These are phyloP conservation scores for Glarea lozoyensis DNA, from an alignment of 495 filamentous ascomycete species.

Conservation along the genomic window DNA sequence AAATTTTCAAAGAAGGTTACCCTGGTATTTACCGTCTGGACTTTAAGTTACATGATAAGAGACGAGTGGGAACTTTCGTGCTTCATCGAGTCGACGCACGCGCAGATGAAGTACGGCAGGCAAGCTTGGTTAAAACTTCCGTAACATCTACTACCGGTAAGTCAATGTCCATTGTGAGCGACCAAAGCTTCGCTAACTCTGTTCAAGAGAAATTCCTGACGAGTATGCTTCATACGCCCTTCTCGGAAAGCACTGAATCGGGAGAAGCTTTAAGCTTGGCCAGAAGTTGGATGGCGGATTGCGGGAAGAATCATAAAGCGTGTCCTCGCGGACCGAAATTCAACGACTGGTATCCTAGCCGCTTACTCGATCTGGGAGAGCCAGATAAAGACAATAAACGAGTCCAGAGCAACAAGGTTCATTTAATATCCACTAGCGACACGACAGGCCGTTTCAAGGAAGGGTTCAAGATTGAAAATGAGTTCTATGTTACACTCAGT, in stretches of 20 bases:
- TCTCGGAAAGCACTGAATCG: background rate
- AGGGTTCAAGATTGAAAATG: background rate
- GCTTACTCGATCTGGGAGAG: slow-evolving; percentile 3
- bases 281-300: background rate
- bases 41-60: background rate
- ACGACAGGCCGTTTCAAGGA: background rate
- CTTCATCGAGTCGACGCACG: too few relatives aligned
- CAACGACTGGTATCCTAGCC: background rate
- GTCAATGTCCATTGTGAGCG: background rate
- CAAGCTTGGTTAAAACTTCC: too few relatives aligned
- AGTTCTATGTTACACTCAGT: slow-evolving; percentile 6
- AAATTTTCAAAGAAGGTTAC: background rate
- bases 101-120: too few relatives aligned
- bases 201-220: background rate
- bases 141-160: too few relatives aligned
- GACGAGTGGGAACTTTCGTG: background rate
- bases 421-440: background rate
- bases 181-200: background rate
- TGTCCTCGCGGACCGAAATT: background rate
- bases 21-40: background rate
- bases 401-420: background rate
- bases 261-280: background rate
- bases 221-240: background rate
- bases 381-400: background rate
- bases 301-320: background rate